Percentiles rank a stretch among this genome's conserved stretches.
phyloP scores from a whole-genome alignment of 257 asterid genomes.

The Jaltomata sinuosa region DNA sequence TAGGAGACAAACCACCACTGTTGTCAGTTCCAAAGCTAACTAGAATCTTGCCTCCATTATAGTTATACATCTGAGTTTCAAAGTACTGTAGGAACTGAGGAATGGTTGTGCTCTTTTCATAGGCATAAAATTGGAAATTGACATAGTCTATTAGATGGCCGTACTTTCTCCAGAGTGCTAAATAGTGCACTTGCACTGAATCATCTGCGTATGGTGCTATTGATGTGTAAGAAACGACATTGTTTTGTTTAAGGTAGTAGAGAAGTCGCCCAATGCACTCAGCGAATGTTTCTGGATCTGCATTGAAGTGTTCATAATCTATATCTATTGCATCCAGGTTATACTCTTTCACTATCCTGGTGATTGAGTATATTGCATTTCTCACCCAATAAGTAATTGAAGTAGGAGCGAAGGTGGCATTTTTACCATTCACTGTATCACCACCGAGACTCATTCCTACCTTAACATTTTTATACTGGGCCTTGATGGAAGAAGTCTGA shows the following conservation, averaged over 20 bases:
- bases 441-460: slow-evolving; percentile 72
- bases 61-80: slow-evolving; percentile 45
- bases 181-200: slow-evolving; percentile 39
- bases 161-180: slow-evolving; percentile 55
- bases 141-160: slow-evolving; percentile 57
- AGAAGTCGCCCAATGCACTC: slow-evolving; percentile 58
- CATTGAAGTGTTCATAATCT: slow-evolving; percentile 61
- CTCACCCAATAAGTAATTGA: slow-evolving; percentile 49
- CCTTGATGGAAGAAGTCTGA: slow-evolving; percentile 45
- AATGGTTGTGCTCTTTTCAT: slow-evolving; percentile 30
- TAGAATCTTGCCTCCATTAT: slow-evolving; percentile 43
- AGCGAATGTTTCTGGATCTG: slow-evolving; percentile 64
- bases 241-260: slow-evolving; percentile 40
- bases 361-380: slow-evolving; percentile 51
- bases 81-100: slow-evolving; percentile 51
- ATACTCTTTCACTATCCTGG: slow-evolving; percentile 33
- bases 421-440: slow-evolving; percentile 18
- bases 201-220: slow-evolving; percentile 57
- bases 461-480: slow-evolving; percentile 42
- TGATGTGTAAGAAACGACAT: slow-evolving; percentile 38
- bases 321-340: slow-evolving; percentile 62
- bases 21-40: slow-evolving; percentile 60
- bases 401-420: slow-evolving; percentile 37
- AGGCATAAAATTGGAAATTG: slow-evolving; percentile 73
- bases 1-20: slow-evolving; percentile 56